Conservation (phyloP, 345 rosid genomes). For the Citrus unshiu region DNA sequence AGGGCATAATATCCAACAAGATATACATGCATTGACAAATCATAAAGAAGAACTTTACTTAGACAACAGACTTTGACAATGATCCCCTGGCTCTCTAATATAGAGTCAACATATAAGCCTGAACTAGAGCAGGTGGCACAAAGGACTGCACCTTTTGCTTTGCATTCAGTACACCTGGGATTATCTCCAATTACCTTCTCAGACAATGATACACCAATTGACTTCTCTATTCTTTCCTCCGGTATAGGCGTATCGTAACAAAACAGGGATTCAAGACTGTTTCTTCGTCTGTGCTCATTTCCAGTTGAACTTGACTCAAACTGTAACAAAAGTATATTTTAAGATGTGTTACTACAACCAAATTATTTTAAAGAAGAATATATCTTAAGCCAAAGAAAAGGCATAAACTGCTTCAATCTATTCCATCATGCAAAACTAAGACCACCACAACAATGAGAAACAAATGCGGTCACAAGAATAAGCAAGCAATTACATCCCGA, state of each 20-base stretch:
- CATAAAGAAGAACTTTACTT: conserved; percentile 41
- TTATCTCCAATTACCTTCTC: conserved; percentile 73
- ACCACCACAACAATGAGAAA: not conserved
- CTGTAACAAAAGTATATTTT: conserved; percentile 22
- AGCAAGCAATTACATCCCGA: not conserved
- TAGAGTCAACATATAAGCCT: conserved; percentile 81
- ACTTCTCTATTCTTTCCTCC: conserved; percentile 81
- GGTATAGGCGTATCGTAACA: conserved; percentile 83
- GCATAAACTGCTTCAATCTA: not conserved
- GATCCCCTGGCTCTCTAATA: conserved; percentile 97
- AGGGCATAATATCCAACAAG: not conserved
- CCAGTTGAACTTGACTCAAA: conserved; percentile 47
- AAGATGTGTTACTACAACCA: not conserved
- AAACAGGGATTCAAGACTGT: conserved; percentile 70
- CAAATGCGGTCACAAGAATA: not conserved
- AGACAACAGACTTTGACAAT: conserved; percentile 91
- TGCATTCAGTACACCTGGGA: conserved; percentile 50
- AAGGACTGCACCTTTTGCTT: conserved; percentile 87
- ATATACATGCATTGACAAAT: not conserved
- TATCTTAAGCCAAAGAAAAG: not conserved
- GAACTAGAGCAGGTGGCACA: conserved; percentile 84
- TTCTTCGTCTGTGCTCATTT: conserved; percentile 43
- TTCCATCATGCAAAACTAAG: not conserved
- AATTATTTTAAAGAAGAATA: not conserved
- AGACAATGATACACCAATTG: conserved; percentile 59